Conservation (phyloP, 169 alveolate species). For the Plasmodium vinckei region DNA sequence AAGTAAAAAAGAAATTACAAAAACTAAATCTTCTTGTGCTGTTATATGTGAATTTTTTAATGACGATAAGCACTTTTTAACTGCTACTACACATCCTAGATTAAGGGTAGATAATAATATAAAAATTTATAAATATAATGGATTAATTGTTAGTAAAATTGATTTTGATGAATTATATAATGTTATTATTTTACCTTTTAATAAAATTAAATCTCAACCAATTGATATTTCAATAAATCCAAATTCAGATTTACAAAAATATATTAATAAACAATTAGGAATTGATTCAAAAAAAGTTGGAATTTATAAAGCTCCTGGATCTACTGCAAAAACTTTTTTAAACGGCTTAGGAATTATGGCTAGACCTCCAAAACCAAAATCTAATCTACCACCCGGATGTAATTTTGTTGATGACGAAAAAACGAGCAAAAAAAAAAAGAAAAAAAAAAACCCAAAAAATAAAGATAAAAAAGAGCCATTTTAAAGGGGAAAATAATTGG, state of each 20-base stretch:
- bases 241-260: background rate
- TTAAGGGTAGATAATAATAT: slow-evolving; percentile 92
- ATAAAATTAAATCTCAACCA: slow-evolving; percentile 25
- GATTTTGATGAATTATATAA: slow-evolving; percentile 82
- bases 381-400: slow-evolving; percentile 23
- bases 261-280: slow-evolving; percentile 68
- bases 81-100: slow-evolving; percentile 92
- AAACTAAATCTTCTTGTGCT: slow-evolving; percentile 82
- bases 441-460: slow-evolving; percentile 12
- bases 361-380: background rate
- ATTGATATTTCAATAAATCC: slow-evolving; percentile 7
- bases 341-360: background rate
- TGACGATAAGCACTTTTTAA: slow-evolving; percentile 86
- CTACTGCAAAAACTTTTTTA: slow-evolving; percentile 14
- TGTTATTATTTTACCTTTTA: slow-evolving; percentile 75
- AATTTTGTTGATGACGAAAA: slow-evolving; percentile 38
- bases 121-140: slow-evolving; percentile 85
- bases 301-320: slow-evolving; percentile 85
- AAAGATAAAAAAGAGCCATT: slow-evolving; percentile 15
- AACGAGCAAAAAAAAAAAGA: slow-evolving; percentile 29
- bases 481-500: background rate
- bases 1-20: slow-evolving; percentile 80
- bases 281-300: slow-evolving; percentile 64
- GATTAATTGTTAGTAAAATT: slow-evolving; percentile 80
- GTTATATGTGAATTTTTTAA: slow-evolving; percentile 86